Conservation (phyloP, 345 rosid species). For the Eucalyptus viminalis region DNA sequence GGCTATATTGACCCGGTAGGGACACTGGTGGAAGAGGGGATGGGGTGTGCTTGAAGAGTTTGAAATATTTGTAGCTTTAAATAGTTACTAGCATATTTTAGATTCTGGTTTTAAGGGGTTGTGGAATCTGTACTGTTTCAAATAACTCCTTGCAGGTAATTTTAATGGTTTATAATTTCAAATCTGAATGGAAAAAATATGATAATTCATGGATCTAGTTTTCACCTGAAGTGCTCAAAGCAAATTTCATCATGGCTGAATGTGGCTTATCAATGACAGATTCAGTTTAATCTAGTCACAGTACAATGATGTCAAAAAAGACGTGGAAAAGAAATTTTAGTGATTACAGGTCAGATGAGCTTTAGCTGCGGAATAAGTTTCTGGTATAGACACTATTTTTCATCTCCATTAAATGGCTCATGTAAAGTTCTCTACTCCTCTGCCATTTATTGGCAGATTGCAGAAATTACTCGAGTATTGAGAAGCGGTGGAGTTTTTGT, state of each 20-base stretch:
- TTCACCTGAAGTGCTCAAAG: neutral
- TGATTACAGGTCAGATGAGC: neutral
- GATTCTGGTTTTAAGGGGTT: neutral
- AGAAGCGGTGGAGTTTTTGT: conserved; percentile 87
- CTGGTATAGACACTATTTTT: neutral
- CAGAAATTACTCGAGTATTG: conserved; percentile 77
- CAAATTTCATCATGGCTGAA: neutral
- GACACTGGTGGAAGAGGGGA: neutral
- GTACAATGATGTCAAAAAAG: neutral
- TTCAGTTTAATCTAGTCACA: neutral
- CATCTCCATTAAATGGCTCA: neutral
- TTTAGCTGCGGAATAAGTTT: neutral
- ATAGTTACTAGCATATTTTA: neutral
- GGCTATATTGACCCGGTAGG: neutral
- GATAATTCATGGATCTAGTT: neutral
- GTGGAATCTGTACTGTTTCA: neutral
- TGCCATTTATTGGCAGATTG: conserved; percentile 20
- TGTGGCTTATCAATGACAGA: neutral
- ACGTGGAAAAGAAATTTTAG: neutral
- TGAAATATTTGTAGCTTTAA: neutral
- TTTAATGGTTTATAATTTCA: neutral
- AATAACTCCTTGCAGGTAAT: neutral
- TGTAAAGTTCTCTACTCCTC: neutral
- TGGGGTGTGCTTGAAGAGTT: neutral
- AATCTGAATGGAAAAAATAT: neutral